A percentile compares a stretch with the other conserved stretches of the same genome.
Evolutionary conservation across 495 filamentous ascomycete species (phyloP).

Genomic region (Neurospora hispaniola): DNA sequence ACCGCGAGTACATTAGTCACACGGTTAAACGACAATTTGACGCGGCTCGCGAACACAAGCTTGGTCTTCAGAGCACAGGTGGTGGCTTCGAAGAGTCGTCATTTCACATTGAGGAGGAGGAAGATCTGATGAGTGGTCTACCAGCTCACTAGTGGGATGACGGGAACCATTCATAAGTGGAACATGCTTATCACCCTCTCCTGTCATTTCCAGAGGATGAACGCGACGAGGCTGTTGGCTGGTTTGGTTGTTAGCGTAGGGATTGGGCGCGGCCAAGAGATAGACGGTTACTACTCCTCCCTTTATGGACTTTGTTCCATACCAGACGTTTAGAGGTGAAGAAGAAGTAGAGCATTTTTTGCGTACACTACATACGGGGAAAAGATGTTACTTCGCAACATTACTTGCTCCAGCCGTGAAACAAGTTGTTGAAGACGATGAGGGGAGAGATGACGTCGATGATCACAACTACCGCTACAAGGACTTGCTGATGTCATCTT

Average conservation of each 20-base stretch:
- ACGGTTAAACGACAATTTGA: constrained; percentile 30
- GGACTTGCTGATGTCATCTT: background rate
- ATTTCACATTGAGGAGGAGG: background rate
- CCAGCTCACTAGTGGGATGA: background rate
- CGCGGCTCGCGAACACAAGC: background rate
- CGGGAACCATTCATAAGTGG: background rate
- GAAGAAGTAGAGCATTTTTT: background rate
- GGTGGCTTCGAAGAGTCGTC: background rate
- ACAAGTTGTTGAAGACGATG: too few species aligned
- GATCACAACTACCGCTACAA: background rate
- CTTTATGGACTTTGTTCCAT: background rate
- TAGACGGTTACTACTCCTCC: background rate
- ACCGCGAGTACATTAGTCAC: constrained; percentile 48
- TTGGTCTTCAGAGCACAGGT: background rate
- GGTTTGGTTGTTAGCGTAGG: background rate
- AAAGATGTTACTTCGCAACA: background rate
- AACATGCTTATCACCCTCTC: background rate
- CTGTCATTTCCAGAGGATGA: background rate
- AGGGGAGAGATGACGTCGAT: background rate
- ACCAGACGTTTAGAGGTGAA: background rate
- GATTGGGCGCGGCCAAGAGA: background rate
- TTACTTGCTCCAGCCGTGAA: background rate
- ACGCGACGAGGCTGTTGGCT: background rate
- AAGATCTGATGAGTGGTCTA: background rate
- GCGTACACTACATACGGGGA: background rate